Percentiles rank a stretch among this genome's conserved stretches.
phyloP scores from a whole-genome alignment of 1,139 yeast species.

The Saccharomycopsis crataegensis region DNA sequence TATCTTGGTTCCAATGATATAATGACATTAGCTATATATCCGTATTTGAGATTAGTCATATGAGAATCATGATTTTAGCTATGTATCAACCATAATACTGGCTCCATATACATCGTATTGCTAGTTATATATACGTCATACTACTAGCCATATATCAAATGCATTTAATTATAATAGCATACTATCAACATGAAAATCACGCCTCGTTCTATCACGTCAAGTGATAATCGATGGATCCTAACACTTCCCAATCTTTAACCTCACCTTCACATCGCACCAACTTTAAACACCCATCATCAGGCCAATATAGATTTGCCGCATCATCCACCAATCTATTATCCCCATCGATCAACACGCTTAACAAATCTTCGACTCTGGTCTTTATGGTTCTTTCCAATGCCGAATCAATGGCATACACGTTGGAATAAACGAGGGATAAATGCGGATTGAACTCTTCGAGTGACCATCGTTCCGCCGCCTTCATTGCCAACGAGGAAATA shows the following conservation, averaged over 20 bases:
- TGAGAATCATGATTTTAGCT: no score
- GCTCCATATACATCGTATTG: no score
- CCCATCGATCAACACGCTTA: constrained; percentile 43
- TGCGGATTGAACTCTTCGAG: constrained; percentile 60
- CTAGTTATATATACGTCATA: no score
- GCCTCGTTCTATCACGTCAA: background rate
- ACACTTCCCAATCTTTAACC: constrained; percentile 59
- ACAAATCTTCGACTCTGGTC: constrained; percentile 62
- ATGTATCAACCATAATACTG: no score
- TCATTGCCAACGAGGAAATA: constrained; percentile 21
- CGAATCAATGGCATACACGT: constrained; percentile 52
- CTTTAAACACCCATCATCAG: constrained; percentile 56
- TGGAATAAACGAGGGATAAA: constrained; percentile 63
- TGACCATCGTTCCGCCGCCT: constrained; percentile 45
- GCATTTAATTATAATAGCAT: no score
- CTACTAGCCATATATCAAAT: no score
- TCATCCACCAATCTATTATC: constrained; percentile 19
- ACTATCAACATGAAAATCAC: no score
- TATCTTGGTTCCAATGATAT: no score
- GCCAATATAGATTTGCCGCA: constrained; percentile 36
- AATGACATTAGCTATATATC: no score
- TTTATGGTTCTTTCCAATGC: constrained; percentile 62
- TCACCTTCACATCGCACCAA: constrained; percentile 73
- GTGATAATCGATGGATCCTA: constrained; percentile 47
- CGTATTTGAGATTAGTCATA: no score